phyloP scores from a whole-genome alignment of 2,329 filamentous ascomycete genomes.

The Claviceps citrina region DNA sequence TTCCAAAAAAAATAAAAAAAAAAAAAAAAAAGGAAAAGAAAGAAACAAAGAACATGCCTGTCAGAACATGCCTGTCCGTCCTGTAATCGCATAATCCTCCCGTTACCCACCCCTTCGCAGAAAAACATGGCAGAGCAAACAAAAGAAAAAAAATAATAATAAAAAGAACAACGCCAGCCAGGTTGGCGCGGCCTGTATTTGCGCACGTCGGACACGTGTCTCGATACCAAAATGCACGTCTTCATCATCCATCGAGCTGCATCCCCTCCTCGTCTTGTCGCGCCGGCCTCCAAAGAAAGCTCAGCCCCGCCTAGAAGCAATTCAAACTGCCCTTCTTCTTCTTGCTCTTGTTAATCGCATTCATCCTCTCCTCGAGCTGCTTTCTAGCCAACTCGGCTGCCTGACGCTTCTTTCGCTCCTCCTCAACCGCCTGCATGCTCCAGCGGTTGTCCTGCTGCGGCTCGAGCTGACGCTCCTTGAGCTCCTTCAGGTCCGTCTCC shows the following conservation, averaged over 20 bases:
- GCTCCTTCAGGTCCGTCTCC: constrained; percentile 55
- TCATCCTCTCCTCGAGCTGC: constrained; percentile 89
- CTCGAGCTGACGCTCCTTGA: constrained; percentile 36
- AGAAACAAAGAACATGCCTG: too few relatives aligned
- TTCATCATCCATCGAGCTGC: background rate
- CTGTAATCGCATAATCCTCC: too few relatives aligned
- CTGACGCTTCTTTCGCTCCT: constrained; percentile 83
- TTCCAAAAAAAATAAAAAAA: too few relatives aligned
- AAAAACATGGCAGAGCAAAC: too few relatives aligned
- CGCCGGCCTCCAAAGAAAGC: constrained; percentile 8
- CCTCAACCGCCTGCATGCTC: constrained; percentile 81
- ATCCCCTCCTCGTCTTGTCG: background rate
- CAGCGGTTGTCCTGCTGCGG: constrained; percentile 41
- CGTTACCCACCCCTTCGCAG: too few relatives aligned
- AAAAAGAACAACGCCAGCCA: too few relatives aligned
- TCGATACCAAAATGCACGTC: too few relatives aligned
- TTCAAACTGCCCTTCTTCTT: constrained; percentile 94
- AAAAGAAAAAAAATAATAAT: too few relatives aligned
- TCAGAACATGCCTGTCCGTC: too few relatives aligned
- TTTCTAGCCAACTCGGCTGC: constrained; percentile 79
- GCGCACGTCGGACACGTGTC: too few relatives aligned
- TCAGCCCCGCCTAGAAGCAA: constrained; percentile 58
- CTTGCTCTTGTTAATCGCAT: constrained; percentile 72
- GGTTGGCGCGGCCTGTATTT: too few relatives aligned
- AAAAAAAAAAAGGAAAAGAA: too few relatives aligned